These are phyloP conservation scores for Favolaschia claudopus DNA, from an alignment of 768 basidiomycete genomes.

Conservation along the genomic window DNA sequence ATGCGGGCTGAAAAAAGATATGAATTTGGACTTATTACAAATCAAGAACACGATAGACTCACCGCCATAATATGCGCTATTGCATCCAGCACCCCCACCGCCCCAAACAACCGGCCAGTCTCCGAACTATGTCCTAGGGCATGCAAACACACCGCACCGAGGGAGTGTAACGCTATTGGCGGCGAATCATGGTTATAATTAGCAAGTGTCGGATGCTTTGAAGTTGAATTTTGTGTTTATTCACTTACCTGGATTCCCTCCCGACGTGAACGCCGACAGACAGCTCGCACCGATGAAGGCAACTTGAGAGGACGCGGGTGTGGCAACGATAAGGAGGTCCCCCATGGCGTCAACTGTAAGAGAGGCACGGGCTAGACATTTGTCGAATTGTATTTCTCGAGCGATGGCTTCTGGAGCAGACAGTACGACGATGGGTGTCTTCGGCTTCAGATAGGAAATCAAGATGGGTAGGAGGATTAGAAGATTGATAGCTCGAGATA, in stretches of 20 bases:
- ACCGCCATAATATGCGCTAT: slow-evolving; percentile 69
- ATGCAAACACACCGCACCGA: slow-evolving; percentile 73
- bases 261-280: slow-evolving; percentile 70
- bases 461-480: slow-evolving; percentile 75
- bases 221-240: no score
- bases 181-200: no score
- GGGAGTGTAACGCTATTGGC: slow-evolving; percentile 68
- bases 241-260: slow-evolving; percentile 73
- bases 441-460: slow-evolving; percentile 67
- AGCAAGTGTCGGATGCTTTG: no score
- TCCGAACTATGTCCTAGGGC: slow-evolving; percentile 53
- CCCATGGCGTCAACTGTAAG: slow-evolving; percentile 73
- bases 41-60: no score
- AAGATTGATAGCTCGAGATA: slow-evolving; percentile 68
- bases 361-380: slow-evolving; percentile 67
- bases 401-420: slow-evolving; percentile 55
- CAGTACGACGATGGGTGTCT: slow-evolving; percentile 37
- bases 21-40: no score
- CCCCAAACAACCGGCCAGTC: slow-evolving; percentile 73
- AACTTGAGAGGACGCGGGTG: slow-evolving; percentile 55
- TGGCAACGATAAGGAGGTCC: slow-evolving; percentile 64
- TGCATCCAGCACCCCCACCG: slow-evolving; percentile 72
- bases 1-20: slow-evolving; percentile 61
- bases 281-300: slow-evolving; percentile 68
- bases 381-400: slow-evolving; percentile 75